A percentile compares a stretch with the other conserved stretches of the same genome.
Evolutionary conservation across 75 land plant genomes (phyloP).

Genomic region (Cunninghamia lanceolata): DNA sequence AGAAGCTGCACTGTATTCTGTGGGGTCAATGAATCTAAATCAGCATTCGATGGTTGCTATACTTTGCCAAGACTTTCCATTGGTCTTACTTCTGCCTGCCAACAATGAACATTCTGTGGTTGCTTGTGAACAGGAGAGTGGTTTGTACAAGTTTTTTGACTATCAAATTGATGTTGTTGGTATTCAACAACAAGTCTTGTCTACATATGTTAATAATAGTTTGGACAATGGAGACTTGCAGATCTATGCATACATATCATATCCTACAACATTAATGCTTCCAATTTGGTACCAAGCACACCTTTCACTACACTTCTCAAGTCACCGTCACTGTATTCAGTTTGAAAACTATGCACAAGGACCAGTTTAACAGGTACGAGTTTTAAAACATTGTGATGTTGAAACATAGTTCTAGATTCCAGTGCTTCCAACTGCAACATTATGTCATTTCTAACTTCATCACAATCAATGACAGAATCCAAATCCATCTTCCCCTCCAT

Average conservation of each 20-base stretch:
- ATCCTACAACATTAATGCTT: constrained; percentile 47
- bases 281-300: constrained; percentile 43
- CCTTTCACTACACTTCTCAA: constrained; percentile 37
- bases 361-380: constrained; percentile 39
- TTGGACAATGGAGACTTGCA: constrained; percentile 47
- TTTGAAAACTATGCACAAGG: constrained; percentile 66
- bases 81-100: constrained; percentile 10
- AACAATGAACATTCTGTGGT: constrained; percentile 12
- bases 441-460: constrained; percentile 48
- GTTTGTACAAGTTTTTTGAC: constrained; percentile 22
- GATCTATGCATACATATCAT: constrained; percentile 61
- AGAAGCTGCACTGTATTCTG: constrained; percentile 24
- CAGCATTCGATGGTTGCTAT: constrained; percentile 8
- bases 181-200: constrained; percentile 75
- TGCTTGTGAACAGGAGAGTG: constrained; percentile 14
- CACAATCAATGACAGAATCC: no score
- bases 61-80: constrained; percentile 12
- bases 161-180: constrained; percentile 55
- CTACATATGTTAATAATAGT: constrained; percentile 67
- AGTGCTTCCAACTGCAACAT: no score
- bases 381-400: constrained; percentile 18
- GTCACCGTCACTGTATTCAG: constrained; percentile 25
- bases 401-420: constrained; percentile 10
- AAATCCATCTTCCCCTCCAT: no score
- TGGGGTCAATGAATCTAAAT: constrained; percentile 12